A percentile compares a stretch with the other conserved stretches of the same genome.
phyloP scores from a whole-genome alignment of 305 asterid genomes.

The Solanum aculeatissimum region DNA sequence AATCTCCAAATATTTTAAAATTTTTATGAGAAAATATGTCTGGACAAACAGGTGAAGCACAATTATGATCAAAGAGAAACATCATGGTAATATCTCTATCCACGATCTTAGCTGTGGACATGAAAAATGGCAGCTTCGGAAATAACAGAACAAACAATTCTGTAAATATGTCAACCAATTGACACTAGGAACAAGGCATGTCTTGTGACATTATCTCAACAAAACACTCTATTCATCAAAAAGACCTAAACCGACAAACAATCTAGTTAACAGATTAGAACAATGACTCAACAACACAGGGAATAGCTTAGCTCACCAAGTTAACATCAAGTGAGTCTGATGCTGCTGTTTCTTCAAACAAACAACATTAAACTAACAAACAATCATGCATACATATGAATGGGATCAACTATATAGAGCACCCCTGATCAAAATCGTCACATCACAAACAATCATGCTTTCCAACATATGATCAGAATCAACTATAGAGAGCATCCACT shows the following conservation, averaged over 20 bases:
- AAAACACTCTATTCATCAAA: background rate
- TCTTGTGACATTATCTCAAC: background rate
- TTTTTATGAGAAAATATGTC: too few species aligned
- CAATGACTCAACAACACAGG: background rate
- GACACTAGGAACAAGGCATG: background rate
- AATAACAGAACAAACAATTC: background rate
- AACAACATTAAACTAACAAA: background rate
- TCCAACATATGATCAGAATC: background rate
- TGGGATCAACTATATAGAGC: too few species aligned
- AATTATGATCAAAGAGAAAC: background rate
- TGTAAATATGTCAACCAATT: background rate
- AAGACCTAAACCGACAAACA: background rate
- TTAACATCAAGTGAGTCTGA: background rate
- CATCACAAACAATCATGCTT: background rate
- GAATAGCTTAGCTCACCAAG: background rate
- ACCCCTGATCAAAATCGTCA: background rate
- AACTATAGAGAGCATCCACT: background rate
- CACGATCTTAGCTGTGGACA: background rate
- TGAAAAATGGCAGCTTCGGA: background rate
- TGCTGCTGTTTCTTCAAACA: background rate
- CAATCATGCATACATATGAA: background rate
- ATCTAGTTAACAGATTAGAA: background rate
- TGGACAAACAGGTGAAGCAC: background rate
- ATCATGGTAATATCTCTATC: background rate
- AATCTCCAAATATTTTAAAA: too few species aligned